Evolutionary conservation across 148 eudicot species (phyloP), one percentile per base, ranked within the genome.

Genomic region (Cornus controversa): DNA sequence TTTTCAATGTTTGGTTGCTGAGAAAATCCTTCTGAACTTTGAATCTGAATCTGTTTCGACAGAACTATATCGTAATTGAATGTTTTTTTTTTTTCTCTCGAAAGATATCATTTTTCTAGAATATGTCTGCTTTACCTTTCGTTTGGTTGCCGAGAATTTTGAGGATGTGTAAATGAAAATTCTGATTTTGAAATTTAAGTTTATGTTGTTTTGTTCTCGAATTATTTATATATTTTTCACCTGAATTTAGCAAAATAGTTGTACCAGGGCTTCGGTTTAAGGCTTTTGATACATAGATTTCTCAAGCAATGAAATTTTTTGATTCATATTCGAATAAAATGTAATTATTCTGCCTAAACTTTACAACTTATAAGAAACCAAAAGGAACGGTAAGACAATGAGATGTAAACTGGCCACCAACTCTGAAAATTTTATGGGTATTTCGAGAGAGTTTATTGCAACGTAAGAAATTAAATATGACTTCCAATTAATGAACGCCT

Each of bases 61-160:
- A 11, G 36, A 47, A 26, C 27, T 66, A 40, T 60, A 28, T 2
- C 62, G n/a, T 22, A 66, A 22, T 20, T 31, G 26, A 13, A 25
- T 1, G 4, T 37, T 65, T 65, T 16, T 18, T 1, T 6, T 1
- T 10, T 23, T 20, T n/a, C n/a, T n/a, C n/a, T n/a, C n/a, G 68
- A 9, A 66, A 6, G 24, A 15, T 34, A 31, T 26, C 10, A 10
- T 27, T 5, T 66, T 3, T 24, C 24, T 16, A 16, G 23, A 63
- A 63, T 24, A 26, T 13, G 36, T 20, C 64, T 27, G 69, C 11
- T 63, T 28, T 36, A 10, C 25, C 18, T 1, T 8, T 69, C 28
- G 68, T 40, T 75, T 75, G 36, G 24, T 40, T 42, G 77, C 28
- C 8, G 64, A 60, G 64, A 60, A 18, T 20, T 22, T 60, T 60